Evolutionary conservation across 441 rosid genomes (phyloP).

Genomic region (Euphorbia schlechtendalii): DNA sequence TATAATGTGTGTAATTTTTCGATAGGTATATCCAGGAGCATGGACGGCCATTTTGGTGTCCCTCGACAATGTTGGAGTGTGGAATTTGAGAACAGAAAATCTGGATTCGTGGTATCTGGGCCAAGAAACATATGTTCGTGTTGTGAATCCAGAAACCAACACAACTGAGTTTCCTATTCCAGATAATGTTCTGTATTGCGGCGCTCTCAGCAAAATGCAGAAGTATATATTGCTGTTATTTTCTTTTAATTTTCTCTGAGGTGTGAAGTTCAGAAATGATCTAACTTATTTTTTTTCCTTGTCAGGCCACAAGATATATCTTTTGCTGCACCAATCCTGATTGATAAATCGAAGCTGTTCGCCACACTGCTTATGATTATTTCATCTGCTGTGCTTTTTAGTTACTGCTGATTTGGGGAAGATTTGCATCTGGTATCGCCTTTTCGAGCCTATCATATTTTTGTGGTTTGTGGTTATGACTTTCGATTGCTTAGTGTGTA

Average conservation of each 20-base stretch:
- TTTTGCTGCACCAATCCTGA: conserved; percentile 29
- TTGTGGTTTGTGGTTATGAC: conserved; percentile 24
- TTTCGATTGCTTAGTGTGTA: conserved; percentile 32
- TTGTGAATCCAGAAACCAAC: conserved; percentile 86
- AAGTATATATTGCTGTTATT: conserved; percentile 39
- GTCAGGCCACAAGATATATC: conserved; percentile 70
- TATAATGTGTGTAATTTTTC: not conserved
- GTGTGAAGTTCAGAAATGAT: conserved; percentile 5
- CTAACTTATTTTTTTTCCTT: not conserved
- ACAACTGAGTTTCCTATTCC: conserved; percentile 69
- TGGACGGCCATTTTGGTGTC: conserved; percentile 89
- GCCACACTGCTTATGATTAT: conserved; percentile 28
- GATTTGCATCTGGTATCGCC: conserved; percentile 12
- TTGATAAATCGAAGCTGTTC: conserved; percentile 26
- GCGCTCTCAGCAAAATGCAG: conserved; percentile 58
- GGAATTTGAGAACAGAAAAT: conserved; percentile 91
- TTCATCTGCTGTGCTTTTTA: conserved; percentile 21
- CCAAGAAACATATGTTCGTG: conserved; percentile 84
- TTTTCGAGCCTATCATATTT: too few species aligned
- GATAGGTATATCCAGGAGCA: conserved; percentile 87
- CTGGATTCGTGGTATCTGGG: conserved; percentile 98
- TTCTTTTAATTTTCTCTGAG: not conserved
- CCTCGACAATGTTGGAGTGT: conserved; percentile 85
- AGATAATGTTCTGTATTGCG: conserved; percentile 79
- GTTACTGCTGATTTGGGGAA: conserved; percentile 29